Percentiles rank a stretch among this genome's conserved stretches.
Evolutionary conservation across 495 filamentous ascomycete species (phyloP).

Genomic region (Clohesyomyces aquaticus): DNA sequence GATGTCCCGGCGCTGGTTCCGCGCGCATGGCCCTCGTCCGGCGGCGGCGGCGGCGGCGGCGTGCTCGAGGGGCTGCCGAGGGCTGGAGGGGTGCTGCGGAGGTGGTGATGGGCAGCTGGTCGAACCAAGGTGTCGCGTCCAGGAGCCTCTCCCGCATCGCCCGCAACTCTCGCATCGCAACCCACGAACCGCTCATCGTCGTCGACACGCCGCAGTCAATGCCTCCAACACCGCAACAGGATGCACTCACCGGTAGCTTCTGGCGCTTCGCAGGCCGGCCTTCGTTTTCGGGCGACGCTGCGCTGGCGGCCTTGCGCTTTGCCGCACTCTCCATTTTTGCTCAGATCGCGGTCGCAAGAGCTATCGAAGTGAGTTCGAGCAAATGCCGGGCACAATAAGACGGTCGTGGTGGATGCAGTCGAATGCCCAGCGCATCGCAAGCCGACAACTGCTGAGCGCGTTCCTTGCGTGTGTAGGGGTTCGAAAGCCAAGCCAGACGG

Average conservation of each 20-base stretch:
- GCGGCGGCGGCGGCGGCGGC: slow-evolving; percentile 7
- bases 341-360: slow-evolving; percentile 29
- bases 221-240: slow-evolving; percentile 3
- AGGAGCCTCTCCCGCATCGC: slow-evolving; percentile 23
- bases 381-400: background rate
- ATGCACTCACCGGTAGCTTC: slow-evolving; percentile 50
- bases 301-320: slow-evolving; percentile 64
- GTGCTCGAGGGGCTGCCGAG: slow-evolving; percentile 27
- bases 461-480: slow-evolving; percentile 3
- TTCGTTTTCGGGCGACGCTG: slow-evolving; percentile 49
- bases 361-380: background rate
- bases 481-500: background rate
- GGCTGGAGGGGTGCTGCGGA: slow-evolving; percentile 14
- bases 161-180: slow-evolving; percentile 33
- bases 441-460: slow-evolving; percentile 14
- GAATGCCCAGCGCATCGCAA: slow-evolving; percentile 8
- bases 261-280: slow-evolving; percentile 48
- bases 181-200: slow-evolving; percentile 17
- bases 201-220: slow-evolving; percentile 26
- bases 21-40: background rate
- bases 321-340: slow-evolving; percentile 38
- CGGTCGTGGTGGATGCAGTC: slow-evolving; percentile 28
- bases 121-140: slow-evolving; percentile 37
- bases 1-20: background rate
- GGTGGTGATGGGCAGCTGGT: slow-evolving; percentile 28